A percentile compares a stretch with the other conserved stretches of the same genome.
phyloP scores from a whole-genome alignment of 768 basidiomycete genomes.

The Tulasnella sp. region DNA sequence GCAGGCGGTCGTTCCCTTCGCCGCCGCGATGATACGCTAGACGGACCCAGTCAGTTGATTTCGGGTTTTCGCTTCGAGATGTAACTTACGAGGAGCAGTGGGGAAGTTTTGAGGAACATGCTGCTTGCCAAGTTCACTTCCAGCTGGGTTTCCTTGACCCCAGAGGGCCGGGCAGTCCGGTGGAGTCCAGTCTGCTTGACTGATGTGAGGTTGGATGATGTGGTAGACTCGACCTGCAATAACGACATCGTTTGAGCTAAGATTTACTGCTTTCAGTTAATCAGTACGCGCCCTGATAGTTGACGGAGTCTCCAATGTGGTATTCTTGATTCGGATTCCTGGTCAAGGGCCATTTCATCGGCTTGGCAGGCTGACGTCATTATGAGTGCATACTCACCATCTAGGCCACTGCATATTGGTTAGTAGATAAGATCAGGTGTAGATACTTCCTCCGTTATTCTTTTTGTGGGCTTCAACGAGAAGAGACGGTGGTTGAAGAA shows the following conservation, averaged over 20 bases:
- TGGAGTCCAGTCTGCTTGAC: constrained; percentile 63
- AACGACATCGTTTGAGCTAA: not conserved
- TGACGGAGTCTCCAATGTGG: not conserved
- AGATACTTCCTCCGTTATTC: not conserved
- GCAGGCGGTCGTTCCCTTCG: not conserved
- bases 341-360: not conserved
- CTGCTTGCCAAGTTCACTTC: not conserved
- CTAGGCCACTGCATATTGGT: not conserved
- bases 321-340: not conserved
- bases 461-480: not conserved
- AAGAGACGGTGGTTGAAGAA: not conserved
- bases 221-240: constrained; percentile 44
- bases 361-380: not conserved
- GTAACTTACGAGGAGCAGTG: not conserved
- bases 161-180: constrained; percentile 10
- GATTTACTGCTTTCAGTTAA: not conserved
- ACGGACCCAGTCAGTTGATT: not conserved
- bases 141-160: not conserved
- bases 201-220: constrained; percentile 59
- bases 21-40: not conserved
- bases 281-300: not conserved
- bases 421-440: not conserved
- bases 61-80: not conserved
- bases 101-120: not conserved
- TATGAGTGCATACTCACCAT: not conserved